Percentiles rank a stretch among this genome's conserved stretches.
Evolutionary conservation across 129 eudicot genomes (phyloP).

Genomic region (Dittrichia graveolens): DNA sequence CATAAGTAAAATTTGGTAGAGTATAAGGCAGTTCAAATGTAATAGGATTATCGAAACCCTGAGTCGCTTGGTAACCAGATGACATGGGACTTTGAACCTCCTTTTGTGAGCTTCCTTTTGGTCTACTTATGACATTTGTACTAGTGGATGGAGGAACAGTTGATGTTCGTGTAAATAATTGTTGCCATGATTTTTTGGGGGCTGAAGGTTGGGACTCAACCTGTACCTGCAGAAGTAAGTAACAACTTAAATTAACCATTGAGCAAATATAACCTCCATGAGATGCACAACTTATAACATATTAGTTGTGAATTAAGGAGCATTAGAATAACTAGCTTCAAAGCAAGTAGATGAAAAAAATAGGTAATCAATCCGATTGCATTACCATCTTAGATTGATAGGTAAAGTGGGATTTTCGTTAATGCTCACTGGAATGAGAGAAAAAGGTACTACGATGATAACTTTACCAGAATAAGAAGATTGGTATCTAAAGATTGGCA

Average conservation of each 20-base stretch:
- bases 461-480: not conserved
- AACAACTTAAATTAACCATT: too few relatives aligned
- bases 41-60: conserved; percentile 64
- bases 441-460: not conserved
- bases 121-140: conserved; percentile 66
- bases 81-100: conserved; percentile 54
- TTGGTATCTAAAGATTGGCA: not conserved
- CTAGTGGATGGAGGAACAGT: conserved; percentile 48
- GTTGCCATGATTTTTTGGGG: conserved; percentile 91
- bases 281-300: too few relatives aligned
- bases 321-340: too few relatives aligned
- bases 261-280: too few relatives aligned
- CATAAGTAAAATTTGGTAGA: conserved; percentile 46
- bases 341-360: too few relatives aligned
- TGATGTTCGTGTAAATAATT: conserved; percentile 66
- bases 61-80: conserved; percentile 35
- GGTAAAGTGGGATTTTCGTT: too few relatives aligned
- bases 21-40: conserved; percentile 57
- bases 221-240: conserved; percentile 49
- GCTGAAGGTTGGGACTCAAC: conserved; percentile 60
- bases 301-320: too few relatives aligned
- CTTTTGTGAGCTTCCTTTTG: conserved; percentile 54
- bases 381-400: too few relatives aligned
- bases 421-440: too few relatives aligned
- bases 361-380: too few relatives aligned